Conservation (phyloP, 2,329 filamentous ascomycete genomes). For the Trichoderma koningiopsis region DNA sequence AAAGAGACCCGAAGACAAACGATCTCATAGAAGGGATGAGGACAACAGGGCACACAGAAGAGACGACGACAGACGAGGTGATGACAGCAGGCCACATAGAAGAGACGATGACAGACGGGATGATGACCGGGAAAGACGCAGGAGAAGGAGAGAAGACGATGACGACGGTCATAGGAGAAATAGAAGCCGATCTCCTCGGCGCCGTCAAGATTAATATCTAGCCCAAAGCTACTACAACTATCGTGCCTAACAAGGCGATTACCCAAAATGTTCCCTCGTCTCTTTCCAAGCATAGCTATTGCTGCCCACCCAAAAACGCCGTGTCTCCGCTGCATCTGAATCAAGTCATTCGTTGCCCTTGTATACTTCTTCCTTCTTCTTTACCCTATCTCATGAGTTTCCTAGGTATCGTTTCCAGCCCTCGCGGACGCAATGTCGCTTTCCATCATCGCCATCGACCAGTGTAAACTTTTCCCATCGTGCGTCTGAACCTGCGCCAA, state of each 20-base stretch:
- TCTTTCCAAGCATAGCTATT: slow-evolving; percentile 1
- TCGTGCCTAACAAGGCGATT: slow-evolving; percentile 27
- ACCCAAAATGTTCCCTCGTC: slow-evolving; percentile 24
- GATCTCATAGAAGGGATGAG: slow-evolving; percentile 33
- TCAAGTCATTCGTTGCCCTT: background rate
- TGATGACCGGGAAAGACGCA: slow-evolving; percentile 34
- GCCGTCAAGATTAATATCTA: slow-evolving; percentile 32
- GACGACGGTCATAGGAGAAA: slow-evolving; percentile 29
- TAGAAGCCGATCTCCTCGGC: slow-evolving; percentile 49
- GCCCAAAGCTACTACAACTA: slow-evolving; percentile 8
- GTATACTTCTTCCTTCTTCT: background rate
- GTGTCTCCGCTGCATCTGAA: slow-evolving; percentile 5
- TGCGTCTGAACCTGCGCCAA: slow-evolving; percentile 78
- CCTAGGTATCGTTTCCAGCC: slow-evolving; percentile 81
- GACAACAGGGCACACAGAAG: no score
- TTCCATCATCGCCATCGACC: slow-evolving; percentile 67
- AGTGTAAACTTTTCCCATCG: slow-evolving; percentile 87
- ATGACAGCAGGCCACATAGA: slow-evolving; percentile 29
- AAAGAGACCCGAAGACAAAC: slow-evolving; percentile 30
- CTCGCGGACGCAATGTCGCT: slow-evolving; percentile 66
- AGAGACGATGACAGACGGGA: slow-evolving; percentile 38
- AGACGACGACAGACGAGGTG: slow-evolving; percentile 26
- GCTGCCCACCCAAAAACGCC: slow-evolving; percentile 3
- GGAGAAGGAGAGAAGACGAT: slow-evolving; percentile 35
- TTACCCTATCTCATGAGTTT: slow-evolving; percentile 36